A percentile compares a stretch with the other conserved stretches of the same genome.
These are phyloP conservation scores for Citrullus colocynthis DNA, from an alignment of 306 rosid species.

Conservation along the genomic window DNA sequence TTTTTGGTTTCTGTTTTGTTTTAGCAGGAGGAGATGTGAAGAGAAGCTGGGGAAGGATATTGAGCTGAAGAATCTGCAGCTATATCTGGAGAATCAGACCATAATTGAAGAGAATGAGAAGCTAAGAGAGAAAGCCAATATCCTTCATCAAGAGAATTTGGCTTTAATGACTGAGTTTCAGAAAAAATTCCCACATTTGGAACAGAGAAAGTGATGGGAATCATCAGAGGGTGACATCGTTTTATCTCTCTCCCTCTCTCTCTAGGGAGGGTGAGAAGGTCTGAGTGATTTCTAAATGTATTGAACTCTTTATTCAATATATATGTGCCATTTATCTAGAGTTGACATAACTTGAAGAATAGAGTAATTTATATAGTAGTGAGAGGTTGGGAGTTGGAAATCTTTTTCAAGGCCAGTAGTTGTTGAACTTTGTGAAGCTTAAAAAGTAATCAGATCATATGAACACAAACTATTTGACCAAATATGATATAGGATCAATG, in stretches of 20 bases:
- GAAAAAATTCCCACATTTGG: constrained; percentile 19
- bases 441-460: not conserved
- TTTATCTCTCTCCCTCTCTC: not conserved
- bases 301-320: not conserved
- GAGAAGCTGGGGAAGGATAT: constrained; percentile 16
- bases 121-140: constrained; percentile 24
- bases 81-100: constrained; percentile 33
- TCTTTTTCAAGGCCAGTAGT: not conserved
- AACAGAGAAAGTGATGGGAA: constrained; percentile 7
- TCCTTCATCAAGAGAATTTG: constrained; percentile 36
- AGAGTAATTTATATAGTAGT: not conserved
- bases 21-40: constrained; percentile 18
- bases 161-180: constrained; percentile 20
- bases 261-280: not conserved
- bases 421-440: not conserved
- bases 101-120: constrained; percentile 35
- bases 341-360: not conserved
- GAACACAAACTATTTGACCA: not conserved
- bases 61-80: constrained; percentile 29
- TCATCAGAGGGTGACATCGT: not conserved
- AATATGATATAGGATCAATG: not conserved
- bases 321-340: not conserved
- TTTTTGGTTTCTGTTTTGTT: not conserved
- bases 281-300: not conserved
- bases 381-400: not conserved